A percentile compares a stretch with the other conserved stretches of the same genome.
These are phyloP conservation scores for Plasmodium chabaudi DNA, from an alignment of 169 alveolate species.

Conservation along the genomic window DNA sequence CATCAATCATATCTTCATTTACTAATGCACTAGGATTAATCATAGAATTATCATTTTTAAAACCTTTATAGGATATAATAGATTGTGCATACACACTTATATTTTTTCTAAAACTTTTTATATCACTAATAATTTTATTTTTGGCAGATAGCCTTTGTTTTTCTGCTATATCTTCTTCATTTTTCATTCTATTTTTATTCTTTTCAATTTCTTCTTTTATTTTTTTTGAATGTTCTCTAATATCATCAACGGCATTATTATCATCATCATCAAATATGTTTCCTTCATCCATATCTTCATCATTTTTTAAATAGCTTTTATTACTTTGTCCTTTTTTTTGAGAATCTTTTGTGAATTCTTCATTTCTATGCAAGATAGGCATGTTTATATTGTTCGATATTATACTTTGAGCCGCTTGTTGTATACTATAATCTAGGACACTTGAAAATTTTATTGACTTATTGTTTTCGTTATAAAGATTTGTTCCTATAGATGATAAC, in stretches of 20 bases:
- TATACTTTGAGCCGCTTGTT: conserved; percentile 50
- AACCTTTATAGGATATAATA: conserved; percentile 25
- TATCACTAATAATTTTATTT: conserved; percentile 52
- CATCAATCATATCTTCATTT: conserved; percentile 31
- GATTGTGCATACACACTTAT: conserved; percentile 59
- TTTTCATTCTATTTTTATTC: background rate
- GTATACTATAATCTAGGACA: conserved; percentile 48
- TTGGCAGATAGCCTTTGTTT: conserved; percentile 6
- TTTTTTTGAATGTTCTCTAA: conserved; percentile 26
- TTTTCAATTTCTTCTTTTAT: conserved; percentile 57
- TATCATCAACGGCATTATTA: conserved; percentile 1
- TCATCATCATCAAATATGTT: background rate
- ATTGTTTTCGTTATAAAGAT: conserved; percentile 28
- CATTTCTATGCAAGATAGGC: conserved; percentile 12
- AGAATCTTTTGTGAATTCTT: too few species aligned
- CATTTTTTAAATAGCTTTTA: background rate
- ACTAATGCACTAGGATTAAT: conserved; percentile 15
- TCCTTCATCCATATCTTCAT: too few species aligned
- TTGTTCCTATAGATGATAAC: conserved; percentile 34
- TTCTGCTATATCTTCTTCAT: conserved; percentile 1
- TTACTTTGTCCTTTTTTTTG: background rate
- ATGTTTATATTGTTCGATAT: conserved; percentile 37
- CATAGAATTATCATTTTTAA: conserved; percentile 32
- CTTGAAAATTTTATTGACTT: conserved; percentile 62
- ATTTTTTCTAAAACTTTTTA: conserved; percentile 48